Conservation (phyloP, 805 yeast species). For the Lachancea sp. region DNA sequence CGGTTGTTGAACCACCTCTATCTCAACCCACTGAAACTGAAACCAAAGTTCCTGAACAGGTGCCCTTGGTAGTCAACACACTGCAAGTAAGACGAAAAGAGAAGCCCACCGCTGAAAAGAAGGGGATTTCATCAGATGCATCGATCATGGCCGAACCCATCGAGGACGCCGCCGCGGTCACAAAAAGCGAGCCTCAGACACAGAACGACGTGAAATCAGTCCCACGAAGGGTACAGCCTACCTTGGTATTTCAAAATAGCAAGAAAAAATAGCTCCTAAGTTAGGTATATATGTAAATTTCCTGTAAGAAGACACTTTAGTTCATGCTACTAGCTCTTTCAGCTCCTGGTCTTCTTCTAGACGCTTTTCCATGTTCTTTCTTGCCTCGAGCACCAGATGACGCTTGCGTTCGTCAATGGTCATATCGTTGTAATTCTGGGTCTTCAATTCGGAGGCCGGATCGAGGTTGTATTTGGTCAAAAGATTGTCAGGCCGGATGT, state of each 20-base stretch:
- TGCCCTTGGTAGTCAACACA: background rate
- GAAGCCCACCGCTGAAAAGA: background rate
- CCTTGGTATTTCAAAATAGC: constrained; percentile 7
- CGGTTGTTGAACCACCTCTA: background rate
- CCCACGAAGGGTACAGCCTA: constrained; percentile 23
- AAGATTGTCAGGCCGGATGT: constrained; percentile 29
- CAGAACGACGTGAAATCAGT: constrained; percentile 5
- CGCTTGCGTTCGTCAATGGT: constrained; percentile 28
- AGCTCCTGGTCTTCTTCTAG: constrained; percentile 14
- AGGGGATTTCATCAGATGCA: background rate
- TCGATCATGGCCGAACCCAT: background rate
- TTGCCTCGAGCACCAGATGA: constrained; percentile 52
- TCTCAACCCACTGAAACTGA: background rate
- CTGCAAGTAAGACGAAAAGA: background rate
- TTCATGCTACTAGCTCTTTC: constrained; percentile 5
- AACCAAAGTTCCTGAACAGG: too few relatives aligned
- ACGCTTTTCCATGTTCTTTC: constrained; percentile 44
- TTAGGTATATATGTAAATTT: background rate
- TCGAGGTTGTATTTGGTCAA: constrained; percentile 24
- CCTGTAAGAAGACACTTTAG: background rate
- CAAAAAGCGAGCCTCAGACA: background rate
- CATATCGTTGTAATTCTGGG: constrained; percentile 12
- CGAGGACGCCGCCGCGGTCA: background rate
- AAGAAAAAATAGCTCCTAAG: background rate
- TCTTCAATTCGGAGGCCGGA: constrained; percentile 17